Base-by-base conservation (phyloP, 495 filamentous ascomycete genomes). In the Neurospora sp. region DNA sequence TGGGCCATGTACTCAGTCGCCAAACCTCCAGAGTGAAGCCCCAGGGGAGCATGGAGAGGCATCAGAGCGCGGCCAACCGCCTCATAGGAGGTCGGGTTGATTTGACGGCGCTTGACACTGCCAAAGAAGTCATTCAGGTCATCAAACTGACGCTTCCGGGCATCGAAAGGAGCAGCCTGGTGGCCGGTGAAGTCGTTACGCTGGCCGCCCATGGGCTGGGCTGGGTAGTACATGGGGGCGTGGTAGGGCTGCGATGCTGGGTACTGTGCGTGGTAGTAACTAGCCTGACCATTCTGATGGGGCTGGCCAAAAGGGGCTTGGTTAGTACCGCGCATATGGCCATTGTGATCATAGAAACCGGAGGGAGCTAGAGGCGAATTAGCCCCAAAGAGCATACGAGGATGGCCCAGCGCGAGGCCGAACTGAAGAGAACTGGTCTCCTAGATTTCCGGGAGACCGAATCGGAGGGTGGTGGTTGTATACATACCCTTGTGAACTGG, bases 101-200 rank as follows among this genome's bases (percentile, higher is more conserved):
- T 91, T 74, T 92, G 88, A 76, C 93, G 91, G 71, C 94, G 91
- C 84, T 98, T 97, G 73, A 91, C 88, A 78, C 94, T 94, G 70
- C 92, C 91, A 76, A 98, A 97, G 84, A 98, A 96, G 75, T 96
- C 94, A 79, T 97, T 94, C 73, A 98, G 83, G 38, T 92, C 92
- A 72, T 98, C 94, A 71, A 92, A 92, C 20, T 89, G 90, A 68
- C 94, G 92, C 85, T 95, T 97, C 73, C 91, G 87, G 71, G 84
- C 86, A 72, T 93, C 90, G 76, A 89, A 90, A 18, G 85, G 78
- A 20, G 79, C 80, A 44, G 85, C 83, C 70, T 87, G 84, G 73
- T 88, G 86, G 72, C 83, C 82, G 74, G 88, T 82, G 74, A 86
- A 84, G 71, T 84, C 81, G 69, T 80, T 74, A 69, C 81, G 80